Percentiles rank a stretch among this genome's conserved stretches.
Conservation (phyloP, 345 rosid species). For the Sonneratia caseolaris region DNA sequence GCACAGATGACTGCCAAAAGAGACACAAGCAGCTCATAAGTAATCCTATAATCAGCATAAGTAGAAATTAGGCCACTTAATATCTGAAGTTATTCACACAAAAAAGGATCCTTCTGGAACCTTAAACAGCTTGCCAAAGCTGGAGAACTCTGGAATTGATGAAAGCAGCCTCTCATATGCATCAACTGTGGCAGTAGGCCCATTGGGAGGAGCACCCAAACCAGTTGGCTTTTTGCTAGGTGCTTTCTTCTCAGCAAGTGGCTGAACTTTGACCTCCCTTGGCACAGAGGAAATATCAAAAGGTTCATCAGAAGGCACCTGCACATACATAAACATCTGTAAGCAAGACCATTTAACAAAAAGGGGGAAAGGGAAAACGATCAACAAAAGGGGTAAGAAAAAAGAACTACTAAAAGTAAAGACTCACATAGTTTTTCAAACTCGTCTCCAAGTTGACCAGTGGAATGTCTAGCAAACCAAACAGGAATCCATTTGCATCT, state of each 20-base stretch:
- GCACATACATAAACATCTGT: neutral
- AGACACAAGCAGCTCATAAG: conserved; percentile 7
- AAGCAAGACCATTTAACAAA: conserved; percentile 7
- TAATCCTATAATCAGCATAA: conserved; percentile 4
- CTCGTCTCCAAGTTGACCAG: conserved; percentile 80
- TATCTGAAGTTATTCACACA: neutral
- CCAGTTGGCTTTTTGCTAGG: conserved; percentile 83
- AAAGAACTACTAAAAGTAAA: neutral
- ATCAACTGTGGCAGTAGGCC: conserved; percentile 57
- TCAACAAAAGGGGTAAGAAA: neutral
- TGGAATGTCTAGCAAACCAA: conserved; percentile 76
- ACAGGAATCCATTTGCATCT: conserved; percentile 62
- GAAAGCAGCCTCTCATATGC: conserved; percentile 79
- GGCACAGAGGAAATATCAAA: conserved; percentile 84
- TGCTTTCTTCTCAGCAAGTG: conserved; percentile 88
- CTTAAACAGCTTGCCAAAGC: conserved; percentile 90
- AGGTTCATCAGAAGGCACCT: conserved; percentile 81
- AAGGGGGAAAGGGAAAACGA: conserved; percentile 8
- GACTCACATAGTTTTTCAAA: conserved; percentile 79
- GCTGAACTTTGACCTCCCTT: conserved; percentile 74
- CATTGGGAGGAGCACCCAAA: conserved; percentile 62
- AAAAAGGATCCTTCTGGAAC: conserved; percentile 18
- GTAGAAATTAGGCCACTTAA: neutral
- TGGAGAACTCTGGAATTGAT: conserved; percentile 67
- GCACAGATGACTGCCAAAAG: conserved; percentile 59